Conservation (phyloP, 768 basidiomycete genomes). For the Termitomyces bulborhizus region DNA sequence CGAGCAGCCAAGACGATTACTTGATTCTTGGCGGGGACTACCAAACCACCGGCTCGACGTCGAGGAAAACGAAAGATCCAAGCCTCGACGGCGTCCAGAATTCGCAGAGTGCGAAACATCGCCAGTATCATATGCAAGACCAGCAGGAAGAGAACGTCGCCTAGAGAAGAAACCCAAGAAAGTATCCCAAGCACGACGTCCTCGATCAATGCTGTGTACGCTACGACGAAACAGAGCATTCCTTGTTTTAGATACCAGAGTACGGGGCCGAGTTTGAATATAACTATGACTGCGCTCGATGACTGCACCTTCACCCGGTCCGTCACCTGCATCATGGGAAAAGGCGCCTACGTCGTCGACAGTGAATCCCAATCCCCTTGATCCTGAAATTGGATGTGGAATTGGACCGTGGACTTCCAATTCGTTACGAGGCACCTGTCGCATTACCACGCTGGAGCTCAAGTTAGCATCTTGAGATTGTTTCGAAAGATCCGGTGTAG, state of each 20-base stretch:
- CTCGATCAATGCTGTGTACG: not conserved
- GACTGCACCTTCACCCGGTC: not conserved
- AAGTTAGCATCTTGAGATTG: not conserved
- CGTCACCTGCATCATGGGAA: not conserved
- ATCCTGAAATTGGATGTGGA: not conserved
- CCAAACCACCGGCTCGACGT: conserved; percentile 1
- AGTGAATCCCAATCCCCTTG: conserved; percentile 3
- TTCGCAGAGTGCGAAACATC: not conserved
- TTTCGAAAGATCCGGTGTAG: conserved; percentile 9
- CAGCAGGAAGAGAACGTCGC: not conserved
- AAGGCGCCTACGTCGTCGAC: not conserved
- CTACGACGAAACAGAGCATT: conserved; percentile 3
- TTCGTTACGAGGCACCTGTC: not conserved
- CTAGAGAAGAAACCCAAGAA: conserved; percentile 4
- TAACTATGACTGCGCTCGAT: not conserved
- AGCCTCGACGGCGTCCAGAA: conserved; percentile 3
- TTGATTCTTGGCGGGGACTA: not conserved
- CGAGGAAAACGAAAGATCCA: conserved; percentile 6
- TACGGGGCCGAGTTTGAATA: not conserved
- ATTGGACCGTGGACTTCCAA: not conserved
- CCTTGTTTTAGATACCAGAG: not conserved
- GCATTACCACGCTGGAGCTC: not conserved
- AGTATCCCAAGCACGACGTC: conserved; percentile 6
- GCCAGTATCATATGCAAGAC: not conserved
- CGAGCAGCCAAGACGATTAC: not conserved